Evolutionary conservation across 2,329 filamentous ascomycete genomes (phyloP), one percentile per base, ranked within the genome.

Genomic region (Leptosphaerulina australis): DNA sequence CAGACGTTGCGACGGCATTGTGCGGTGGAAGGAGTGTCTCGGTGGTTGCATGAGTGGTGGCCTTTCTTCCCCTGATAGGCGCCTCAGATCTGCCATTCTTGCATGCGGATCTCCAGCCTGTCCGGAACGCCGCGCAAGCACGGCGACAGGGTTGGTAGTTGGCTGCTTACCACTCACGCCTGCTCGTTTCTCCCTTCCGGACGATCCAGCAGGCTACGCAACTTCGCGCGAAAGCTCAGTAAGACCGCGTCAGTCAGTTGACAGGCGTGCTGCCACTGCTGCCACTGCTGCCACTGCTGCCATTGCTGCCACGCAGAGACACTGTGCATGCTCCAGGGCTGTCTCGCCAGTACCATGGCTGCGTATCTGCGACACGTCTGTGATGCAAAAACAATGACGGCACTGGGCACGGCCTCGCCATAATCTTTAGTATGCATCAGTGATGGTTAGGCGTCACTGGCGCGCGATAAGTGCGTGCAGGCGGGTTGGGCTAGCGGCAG

Each of bases 351-450:
- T n/a, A 31, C 24, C 21, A 28, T 46, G 44, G 46, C 46, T 30
- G 46, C 29, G 14, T 31, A 29, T 7, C 48, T 36, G 48, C 48
- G 41, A 45, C 41, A 45, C 40, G 36, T 36, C 41, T 24, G 48
- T 41, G 47, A 39, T 29, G 26, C 43, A 59, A 36, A 52, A 55
- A 53, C 56, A 56, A 55, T 61, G 56, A 62, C 58, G 58, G 56
- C 44, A 40, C 39, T 44, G 46, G 40, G 53, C 58, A 64, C 60
- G 56, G 60, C 53, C 60, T 53, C 56, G 51, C 51, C 50, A 48
- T 44, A 39, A 44, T 44, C 34, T 50, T 41, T 31, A 43, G 24
- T 17, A 15, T 15, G 36, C 37, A 40, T 41, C 30, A 36, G 45
- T n/a, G 29, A 44, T 18, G 24, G 41, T 31, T 37, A 45, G 36